Base-by-base conservation (phyloP, 1,139 yeast species). In the Starmera stellimalicola region DNA sequence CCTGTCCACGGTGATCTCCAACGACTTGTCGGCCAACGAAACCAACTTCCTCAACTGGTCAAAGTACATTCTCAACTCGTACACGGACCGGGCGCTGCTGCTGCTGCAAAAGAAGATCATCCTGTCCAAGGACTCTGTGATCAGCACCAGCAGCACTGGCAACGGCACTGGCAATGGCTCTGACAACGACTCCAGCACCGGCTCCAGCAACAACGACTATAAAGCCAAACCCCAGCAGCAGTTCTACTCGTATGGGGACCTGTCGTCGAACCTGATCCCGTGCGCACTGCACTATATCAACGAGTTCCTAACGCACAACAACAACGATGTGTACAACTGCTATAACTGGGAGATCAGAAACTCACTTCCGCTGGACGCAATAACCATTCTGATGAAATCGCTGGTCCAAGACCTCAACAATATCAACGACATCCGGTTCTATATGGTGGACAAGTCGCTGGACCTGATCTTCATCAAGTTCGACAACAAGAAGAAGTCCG, bases 341-440 rank as follows among this genome's bases (percentile, higher is more conserved):
- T 74, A 60, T 50, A 74, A 73, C 45, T 74, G 80, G 80, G 74
- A 71, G 41, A 64, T 73, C 33, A 68, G 73, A 45, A 58, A 77
- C 34, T 70, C 73, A 6, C 65, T 74, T 33, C 81, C 81, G 4
- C 59, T 73, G 35, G 79, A 74, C 49, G 72, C 77, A n/a, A 63
- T 74, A 9, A 68, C 73, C 17, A 52, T 73, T 36, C 56, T 73
- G 43, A 60, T 71, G 45, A 67, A 72, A 16, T 68, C 73, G 18
- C 60, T 74, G 32, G 63, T 71, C 2, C 68, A 73, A 7, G 76
- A 73, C 47, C 60, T 71, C 47, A 71, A 70, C 44, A 65, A 61
- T 27, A 51, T 52, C 12, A 50, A 50, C 31, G 58, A 53, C 35
- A 38, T 52, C 18, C 45, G 58, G 34, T 53, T 45, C 31, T 48